These are phyloP conservation scores for Venturiaceae sp. DNA, from an alignment of 2,329 filamentous ascomycete genomes.

Conservation along the genomic window DNA sequence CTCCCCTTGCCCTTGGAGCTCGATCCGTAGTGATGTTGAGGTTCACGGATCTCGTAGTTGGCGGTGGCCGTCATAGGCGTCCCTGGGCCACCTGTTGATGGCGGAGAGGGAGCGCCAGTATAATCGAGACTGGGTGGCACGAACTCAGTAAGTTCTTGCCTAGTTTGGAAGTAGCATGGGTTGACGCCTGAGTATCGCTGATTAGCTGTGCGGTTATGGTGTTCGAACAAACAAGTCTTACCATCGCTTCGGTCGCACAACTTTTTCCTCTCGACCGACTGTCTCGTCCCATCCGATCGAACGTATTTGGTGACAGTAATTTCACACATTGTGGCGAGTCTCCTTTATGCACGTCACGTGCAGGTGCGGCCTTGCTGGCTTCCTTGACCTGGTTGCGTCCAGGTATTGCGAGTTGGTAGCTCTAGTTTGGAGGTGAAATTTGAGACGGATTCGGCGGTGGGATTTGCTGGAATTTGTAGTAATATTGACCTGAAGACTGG, in stretches of 20 bases:
- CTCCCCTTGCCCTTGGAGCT: conserved; percentile 4
- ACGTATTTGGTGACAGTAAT: conserved; percentile 5
- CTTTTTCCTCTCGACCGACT: background rate
- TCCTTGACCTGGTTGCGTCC: background rate
- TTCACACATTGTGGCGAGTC: conserved; percentile 7
- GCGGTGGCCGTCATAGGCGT: conserved; percentile 5
- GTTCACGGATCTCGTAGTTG: conserved; percentile 4
- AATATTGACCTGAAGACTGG: background rate
- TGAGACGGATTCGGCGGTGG: background rate
- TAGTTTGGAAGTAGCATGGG: conserved; percentile 4
- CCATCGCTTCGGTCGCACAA: conserved; percentile 6
- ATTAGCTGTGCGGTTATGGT: background rate
- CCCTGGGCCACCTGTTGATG: conserved; percentile 2
- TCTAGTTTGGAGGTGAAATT: background rate
- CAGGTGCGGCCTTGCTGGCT: background rate
- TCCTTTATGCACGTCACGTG: background rate
- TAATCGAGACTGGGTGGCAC: conserved; percentile 1
- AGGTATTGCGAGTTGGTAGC: background rate
- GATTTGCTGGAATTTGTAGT: background rate
- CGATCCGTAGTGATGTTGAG: background rate
- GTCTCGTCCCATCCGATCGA: background rate
- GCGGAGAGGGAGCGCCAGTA: background rate
- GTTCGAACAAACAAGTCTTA: background rate
- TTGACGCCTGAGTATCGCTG: background rate
- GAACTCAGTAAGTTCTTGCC: conserved; percentile 2